A percentile compares a stretch with the other conserved stretches of the same genome.
These are phyloP conservation scores for Sphaerulina populicola DNA, from an alignment of 2,329 filamentous ascomycete genomes.

Conservation along the genomic window DNA sequence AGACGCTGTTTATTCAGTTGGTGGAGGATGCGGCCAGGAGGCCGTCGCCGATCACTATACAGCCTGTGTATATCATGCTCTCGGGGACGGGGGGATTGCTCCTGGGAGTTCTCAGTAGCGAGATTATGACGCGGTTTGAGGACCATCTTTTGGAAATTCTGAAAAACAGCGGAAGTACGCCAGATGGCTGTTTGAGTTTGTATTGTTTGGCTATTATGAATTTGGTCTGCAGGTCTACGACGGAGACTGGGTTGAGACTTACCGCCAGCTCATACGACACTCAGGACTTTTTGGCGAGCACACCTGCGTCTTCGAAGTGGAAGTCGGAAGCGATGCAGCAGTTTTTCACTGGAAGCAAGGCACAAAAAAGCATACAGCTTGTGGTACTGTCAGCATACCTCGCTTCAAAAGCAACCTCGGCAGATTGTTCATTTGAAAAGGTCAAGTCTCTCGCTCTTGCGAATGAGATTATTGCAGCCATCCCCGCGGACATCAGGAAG, in stretches of 20 bases:
- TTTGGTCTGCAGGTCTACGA: constrained; percentile 20
- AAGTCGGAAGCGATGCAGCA: constrained; percentile 28
- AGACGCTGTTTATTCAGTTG: constrained; percentile 29
- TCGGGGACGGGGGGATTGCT: constrained; percentile 28
- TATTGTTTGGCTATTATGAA: constrained; percentile 35
- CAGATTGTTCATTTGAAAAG: constrained; percentile 19
- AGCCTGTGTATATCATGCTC: constrained; percentile 30
- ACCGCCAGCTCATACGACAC: constrained; percentile 26
- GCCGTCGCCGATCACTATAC: constrained; percentile 25
- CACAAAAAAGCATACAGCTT: constrained; percentile 31
- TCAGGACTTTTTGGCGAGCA: constrained; percentile 28
- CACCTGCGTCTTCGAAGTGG: constrained; percentile 24
- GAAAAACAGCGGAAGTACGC: constrained; percentile 20
- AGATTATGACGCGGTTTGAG: constrained; percentile 27
- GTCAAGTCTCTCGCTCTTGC: constrained; percentile 24
- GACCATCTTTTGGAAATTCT: constrained; percentile 31
- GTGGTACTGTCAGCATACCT: constrained; percentile 29
- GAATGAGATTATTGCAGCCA: constrained; percentile 26
- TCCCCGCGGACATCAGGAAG: constrained; percentile 24
- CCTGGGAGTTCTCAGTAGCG: constrained; percentile 25
- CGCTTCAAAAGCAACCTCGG: constrained; percentile 22
- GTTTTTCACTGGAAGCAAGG: constrained; percentile 31
- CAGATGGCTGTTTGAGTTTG: constrained; percentile 30
- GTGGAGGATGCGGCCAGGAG: constrained; percentile 27
- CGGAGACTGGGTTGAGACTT: constrained; percentile 19